Evolutionary conservation across 2,329 filamentous ascomycete genomes (phyloP).

Genomic region (Nigrospora sphaerica): DNA sequence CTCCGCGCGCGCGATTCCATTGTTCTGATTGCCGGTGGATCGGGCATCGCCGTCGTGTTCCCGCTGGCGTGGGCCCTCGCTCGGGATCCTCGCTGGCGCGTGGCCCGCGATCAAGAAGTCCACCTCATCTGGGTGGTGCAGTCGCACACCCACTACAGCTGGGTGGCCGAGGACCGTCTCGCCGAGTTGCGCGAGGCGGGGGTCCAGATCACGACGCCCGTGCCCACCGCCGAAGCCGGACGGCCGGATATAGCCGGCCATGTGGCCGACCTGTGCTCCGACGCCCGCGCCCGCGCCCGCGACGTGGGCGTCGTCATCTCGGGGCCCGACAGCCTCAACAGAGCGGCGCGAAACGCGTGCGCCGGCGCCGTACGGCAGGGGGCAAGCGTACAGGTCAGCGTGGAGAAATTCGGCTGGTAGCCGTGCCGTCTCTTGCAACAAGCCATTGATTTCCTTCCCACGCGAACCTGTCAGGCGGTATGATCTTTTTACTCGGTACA

Average conservation of each 20-base stretch:
- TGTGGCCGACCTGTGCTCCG: constrained; percentile 28
- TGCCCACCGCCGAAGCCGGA: constrained; percentile 44
- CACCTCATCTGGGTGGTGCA: constrained; percentile 55
- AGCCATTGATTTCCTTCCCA: no score
- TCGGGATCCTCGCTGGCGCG: constrained; percentile 4
- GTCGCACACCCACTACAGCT: constrained; percentile 41
- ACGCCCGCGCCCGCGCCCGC: constrained; percentile 13
- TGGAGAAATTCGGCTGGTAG: constrained; percentile 65
- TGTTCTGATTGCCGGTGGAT: constrained; percentile 55
- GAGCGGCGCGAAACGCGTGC: constrained; percentile 52
- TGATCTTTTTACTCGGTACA: no score
- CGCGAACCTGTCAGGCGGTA: no score
- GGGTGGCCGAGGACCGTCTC: constrained; percentile 43
- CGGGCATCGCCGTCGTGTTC: constrained; percentile 58
- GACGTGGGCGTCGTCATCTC: constrained; percentile 49
- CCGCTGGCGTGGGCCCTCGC: constrained; percentile 50
- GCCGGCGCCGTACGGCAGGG: constrained; percentile 41
- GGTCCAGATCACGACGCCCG: constrained; percentile 44
- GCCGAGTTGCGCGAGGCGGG: constrained; percentile 41
- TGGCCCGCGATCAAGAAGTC: constrained; percentile 25
- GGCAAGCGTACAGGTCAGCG: constrained; percentile 40
- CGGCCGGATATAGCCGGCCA: constrained; percentile 43
- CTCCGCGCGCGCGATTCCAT: constrained; percentile 40
- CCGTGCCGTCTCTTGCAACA: no score
- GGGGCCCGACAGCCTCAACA: constrained; percentile 55